Percentiles rank a stretch among this genome's conserved stretches.
Evolutionary conservation across 164 flowering plant genomes (phyloP).

Genomic region (Saururus chinensis): DNA sequence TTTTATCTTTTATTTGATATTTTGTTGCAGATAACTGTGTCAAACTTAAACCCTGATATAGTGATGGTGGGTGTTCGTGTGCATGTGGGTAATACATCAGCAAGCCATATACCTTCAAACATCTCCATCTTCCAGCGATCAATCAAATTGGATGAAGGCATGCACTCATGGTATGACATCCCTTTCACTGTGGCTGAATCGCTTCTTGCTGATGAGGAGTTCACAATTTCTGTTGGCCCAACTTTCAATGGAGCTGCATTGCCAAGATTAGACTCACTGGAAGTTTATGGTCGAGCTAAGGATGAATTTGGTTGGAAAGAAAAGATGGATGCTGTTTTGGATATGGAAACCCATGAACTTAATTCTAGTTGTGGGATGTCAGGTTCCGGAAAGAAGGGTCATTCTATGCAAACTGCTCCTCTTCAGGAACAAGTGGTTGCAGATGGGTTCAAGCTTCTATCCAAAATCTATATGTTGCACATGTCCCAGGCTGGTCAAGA

Average conservation of each 20-base stretch:
- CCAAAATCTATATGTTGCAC: slow-evolving; percentile 49
- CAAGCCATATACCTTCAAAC: slow-evolving; percentile 80
- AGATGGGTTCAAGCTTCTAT: slow-evolving; percentile 79
- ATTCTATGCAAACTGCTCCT: slow-evolving; percentile 56
- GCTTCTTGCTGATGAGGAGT: slow-evolving; percentile 96
- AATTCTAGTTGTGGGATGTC: slow-evolving; percentile 45
- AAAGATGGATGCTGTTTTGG: slow-evolving; percentile 86
- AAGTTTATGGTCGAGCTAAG: slow-evolving; percentile 93
- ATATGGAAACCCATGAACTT: slow-evolving; percentile 86
- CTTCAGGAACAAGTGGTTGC: slow-evolving; percentile 85
- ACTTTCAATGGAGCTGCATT: slow-evolving; percentile 67
- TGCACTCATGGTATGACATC: slow-evolving; percentile 96
- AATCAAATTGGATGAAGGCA: slow-evolving; percentile 87
- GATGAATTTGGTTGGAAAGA: slow-evolving; percentile 99
- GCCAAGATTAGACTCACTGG: slow-evolving; percentile 88
- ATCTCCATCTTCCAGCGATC: slow-evolving; percentile 79
- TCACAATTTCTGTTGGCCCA: slow-evolving; percentile 68
- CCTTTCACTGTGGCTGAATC: slow-evolving; percentile 97
- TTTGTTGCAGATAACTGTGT: slow-evolving; percentile 58
- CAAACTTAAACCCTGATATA: slow-evolving; percentile 92
- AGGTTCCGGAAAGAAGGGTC: slow-evolving; percentile 52
- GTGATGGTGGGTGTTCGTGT: slow-evolving; percentile 97
- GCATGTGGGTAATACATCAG: slow-evolving; percentile 89
- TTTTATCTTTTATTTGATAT: neutral
- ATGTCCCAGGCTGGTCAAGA: slow-evolving; percentile 31